Evolutionary conservation across 2,329 filamentous ascomycete genomes (phyloP).

Genomic region (Davidsoniella virescens): DNA sequence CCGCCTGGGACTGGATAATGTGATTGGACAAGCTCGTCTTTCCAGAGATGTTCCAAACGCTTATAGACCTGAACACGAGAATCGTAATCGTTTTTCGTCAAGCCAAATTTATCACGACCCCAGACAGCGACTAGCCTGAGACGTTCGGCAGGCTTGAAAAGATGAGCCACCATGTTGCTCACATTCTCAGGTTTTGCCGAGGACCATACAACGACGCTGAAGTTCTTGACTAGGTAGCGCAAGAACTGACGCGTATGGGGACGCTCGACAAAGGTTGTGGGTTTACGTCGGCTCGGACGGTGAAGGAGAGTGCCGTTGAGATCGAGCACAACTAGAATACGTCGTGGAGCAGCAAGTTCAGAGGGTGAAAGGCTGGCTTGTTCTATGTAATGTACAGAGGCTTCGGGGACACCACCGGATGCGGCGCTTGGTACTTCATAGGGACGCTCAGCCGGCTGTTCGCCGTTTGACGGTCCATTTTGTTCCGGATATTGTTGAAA

Average conservation of each 20-base stretch:
- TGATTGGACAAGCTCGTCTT: conserved; percentile 25
- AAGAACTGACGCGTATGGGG: conserved; percentile 56
- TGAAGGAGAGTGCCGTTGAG: conserved; percentile 81
- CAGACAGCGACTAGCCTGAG: conserved; percentile 51
- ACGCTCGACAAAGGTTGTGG: conserved; percentile 44
- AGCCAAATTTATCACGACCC: conserved; percentile 60
- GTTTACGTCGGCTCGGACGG: conserved; percentile 38
- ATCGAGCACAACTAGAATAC: conserved; percentile 72
- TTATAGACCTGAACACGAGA: conserved; percentile 79
- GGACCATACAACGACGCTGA: conserved; percentile 80
- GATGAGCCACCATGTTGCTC: conserved; percentile 42
- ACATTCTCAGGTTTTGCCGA: conserved; percentile 67
- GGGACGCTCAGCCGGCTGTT: not conserved
- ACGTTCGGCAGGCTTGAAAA: conserved; percentile 42
- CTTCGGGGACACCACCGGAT: conserved; percentile 44
- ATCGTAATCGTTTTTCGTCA: conserved; percentile 48
- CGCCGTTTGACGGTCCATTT: not conserved
- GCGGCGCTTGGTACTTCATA: conserved; percentile 19
- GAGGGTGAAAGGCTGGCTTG: conserved; percentile 31
- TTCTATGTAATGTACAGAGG: conserved; percentile 43
- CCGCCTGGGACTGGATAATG: conserved; percentile 29
- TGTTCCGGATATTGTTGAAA: not conserved
- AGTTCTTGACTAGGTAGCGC: conserved; percentile 54
- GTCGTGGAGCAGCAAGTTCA: conserved; percentile 31
- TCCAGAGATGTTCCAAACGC: conserved; percentile 59